These are phyloP conservation scores for Termitomyces eurrhizus DNA, from an alignment of 768 basidiomycete genomes.

Conservation along the genomic window DNA sequence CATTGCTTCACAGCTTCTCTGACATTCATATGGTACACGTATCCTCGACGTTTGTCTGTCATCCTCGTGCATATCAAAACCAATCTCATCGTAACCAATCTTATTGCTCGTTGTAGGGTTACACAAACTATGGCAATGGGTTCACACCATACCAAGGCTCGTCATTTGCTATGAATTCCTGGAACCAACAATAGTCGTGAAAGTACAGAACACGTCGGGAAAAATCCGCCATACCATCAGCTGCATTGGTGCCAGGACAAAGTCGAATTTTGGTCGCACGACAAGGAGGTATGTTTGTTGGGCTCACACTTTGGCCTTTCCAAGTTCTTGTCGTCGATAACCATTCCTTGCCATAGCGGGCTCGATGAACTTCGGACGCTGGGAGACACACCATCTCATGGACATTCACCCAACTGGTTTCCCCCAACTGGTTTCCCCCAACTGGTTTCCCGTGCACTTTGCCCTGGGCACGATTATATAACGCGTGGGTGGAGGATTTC, in stretches of 20 bases:
- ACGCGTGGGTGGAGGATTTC: constrained; percentile 84
- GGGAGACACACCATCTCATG: constrained; percentile 92
- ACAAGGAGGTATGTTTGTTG: no score
- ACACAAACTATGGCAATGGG: constrained; percentile 76
- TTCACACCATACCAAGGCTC: constrained; percentile 29
- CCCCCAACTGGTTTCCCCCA: constrained; percentile 11
- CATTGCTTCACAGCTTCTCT: no score
- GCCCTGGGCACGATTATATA: constrained; percentile 90
- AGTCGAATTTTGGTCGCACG: no score
- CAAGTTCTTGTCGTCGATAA: no score
- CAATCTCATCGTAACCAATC: not conserved
- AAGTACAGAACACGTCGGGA: no score
- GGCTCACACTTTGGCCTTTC: no score
- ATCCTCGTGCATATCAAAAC: constrained; percentile 53
- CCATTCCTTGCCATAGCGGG: no score
- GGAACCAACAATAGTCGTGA: no score
- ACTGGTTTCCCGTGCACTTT: constrained; percentile 44
- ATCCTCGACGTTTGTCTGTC: constrained; percentile 21
- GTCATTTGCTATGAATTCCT: constrained; percentile 23
- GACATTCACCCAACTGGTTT: constrained; percentile 92
- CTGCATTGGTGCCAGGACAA: constrained; percentile 30
- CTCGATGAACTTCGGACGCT: constrained; percentile 68
- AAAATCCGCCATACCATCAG: no score
- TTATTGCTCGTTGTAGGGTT: no score
- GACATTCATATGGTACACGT: no score